Base-by-base conservation (phyloP, 805 yeast genomes). In the Vanderwaltozyma tropicalis region DNA sequence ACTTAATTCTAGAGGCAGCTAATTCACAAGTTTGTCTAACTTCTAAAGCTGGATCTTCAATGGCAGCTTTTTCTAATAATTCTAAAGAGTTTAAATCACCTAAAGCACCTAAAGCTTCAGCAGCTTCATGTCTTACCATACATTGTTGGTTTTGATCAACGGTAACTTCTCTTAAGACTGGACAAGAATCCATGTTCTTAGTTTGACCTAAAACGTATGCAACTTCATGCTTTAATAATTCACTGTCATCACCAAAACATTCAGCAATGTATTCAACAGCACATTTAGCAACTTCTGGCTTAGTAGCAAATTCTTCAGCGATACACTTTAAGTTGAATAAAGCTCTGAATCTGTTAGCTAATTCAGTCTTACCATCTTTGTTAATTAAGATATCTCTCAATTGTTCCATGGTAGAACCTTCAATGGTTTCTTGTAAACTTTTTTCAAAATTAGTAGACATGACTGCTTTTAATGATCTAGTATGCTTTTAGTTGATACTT, bases 71-170 rank as follows among this genome's bases (percentile, higher is more conserved):
- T 44, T 73, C 63, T 49, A 92, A 72, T 34, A 87, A 57, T 1
- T 67, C 73, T 39, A 92, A 60, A 12, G 94, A 81, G 5, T 74
- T 80, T 29, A 63, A 61, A 60, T 87, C 95, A 34, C 95, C 95
- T 37, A 92, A 68, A 31, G 98, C 98, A 44, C 98, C 99, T 39
- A 92, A 69, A 31, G 97, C 98, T 64, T 92, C 99, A 7, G 98
- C 98, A 14, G 98, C 98, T 63, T 92, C 99, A 61, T 92, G 99
- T 62, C 99, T 81, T 27, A 92, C 99, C 97, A 92, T 92, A 43
- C 83, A 69, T 57, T 83, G 92, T 66, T 89, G 97, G 48, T 67
- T 68, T 18, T 57, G 53, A 58, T 80, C 78, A 34, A 64, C 62
- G 51, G 92, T 70, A 17, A 86, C 95, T 7, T 70, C 69, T 59